phyloP scores from a whole-genome alignment of 805 yeast species.

The Diddensiella transvaalensis region DNA sequence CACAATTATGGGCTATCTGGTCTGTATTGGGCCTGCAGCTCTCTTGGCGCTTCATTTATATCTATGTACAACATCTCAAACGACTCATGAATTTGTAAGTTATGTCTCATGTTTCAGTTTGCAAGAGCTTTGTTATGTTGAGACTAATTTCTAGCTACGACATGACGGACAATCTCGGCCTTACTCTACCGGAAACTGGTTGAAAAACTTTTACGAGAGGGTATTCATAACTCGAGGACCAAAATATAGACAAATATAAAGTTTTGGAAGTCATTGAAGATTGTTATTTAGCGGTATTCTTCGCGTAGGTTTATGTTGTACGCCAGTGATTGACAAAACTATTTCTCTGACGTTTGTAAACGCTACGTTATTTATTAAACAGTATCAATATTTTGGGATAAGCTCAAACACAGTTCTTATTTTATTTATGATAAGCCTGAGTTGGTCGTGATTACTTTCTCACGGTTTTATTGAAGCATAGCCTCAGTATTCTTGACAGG shows the following conservation, averaged over 20 bases:
- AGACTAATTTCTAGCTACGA: neutral
- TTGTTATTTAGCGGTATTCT: too few species aligned
- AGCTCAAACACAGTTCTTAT: too few species aligned
- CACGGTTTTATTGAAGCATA: too few species aligned
- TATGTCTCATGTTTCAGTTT: too few species aligned
- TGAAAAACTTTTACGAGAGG: slow-evolving; percentile 30
- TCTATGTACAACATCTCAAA: slow-evolving; percentile 53
- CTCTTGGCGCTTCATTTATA: slow-evolving; percentile 52
- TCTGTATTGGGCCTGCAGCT: slow-evolving; percentile 52
- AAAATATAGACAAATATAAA: neutral
- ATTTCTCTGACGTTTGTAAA: neutral
- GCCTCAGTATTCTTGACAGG: too few species aligned
- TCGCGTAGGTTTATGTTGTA: too few species aligned
- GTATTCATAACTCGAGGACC: slow-evolving; percentile 4
- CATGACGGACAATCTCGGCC: slow-evolving; percentile 12
- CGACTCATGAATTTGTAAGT: slow-evolving; percentile 70
- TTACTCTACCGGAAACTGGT: slow-evolving; percentile 36
- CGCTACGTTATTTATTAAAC: neutral
- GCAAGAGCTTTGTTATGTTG: neutral
- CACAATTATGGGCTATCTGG: slow-evolving; percentile 46
- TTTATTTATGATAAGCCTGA: too few species aligned
- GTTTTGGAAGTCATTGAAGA: too few species aligned
- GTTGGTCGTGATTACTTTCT: too few species aligned
- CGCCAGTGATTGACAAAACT: neutral
- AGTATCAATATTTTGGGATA: neutral